Base-by-base conservation (phyloP, 345 rosid species). In the Kernera saxatilis region DNA sequence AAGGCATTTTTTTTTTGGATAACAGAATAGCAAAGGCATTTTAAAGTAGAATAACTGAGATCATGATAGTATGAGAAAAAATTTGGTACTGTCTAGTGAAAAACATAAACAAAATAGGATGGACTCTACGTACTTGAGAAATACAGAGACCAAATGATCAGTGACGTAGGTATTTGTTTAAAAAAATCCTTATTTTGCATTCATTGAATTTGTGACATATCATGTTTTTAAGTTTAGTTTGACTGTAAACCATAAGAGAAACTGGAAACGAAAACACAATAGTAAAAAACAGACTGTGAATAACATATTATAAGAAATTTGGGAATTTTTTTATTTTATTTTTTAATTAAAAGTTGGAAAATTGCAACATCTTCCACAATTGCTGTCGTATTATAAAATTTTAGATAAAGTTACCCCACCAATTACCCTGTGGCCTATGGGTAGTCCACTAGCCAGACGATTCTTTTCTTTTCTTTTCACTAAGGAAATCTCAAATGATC, bases 331-430 rank as follows among this genome's bases (percentile, higher is more conserved):
- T n/a, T n/a, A n/a, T n/a, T n/a, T n/a, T n/a, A n/a, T n/a, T n/a
- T n/a, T n/a, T n/a, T n/a, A 17, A 35, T 3, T 46, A 60, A 50
- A 63, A 73, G 25, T 27, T 73, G 53, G 72, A 48, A 54, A 66
- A 21, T 15, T 41, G 55, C 58, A 67, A 51, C 29, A 75, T 61
- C 69, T 23, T 51, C 56, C 71, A 57, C 72, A 36, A 33, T 59
- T 18, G 25, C 4, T 35, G 48, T 45, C 41, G 58, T 19, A 26
- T 64, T 56, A 46, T 62, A 21, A 36, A 67, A 29, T 48, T 58
- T 29, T 40, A 74, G 69, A 59, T 68, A 74, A 74, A 74, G 57
- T 51, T 29, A 67, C 37, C 67, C 73, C 69, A 67, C 69, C 73
- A 50, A 32, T 55, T 56, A 49, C 23, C 60, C 15, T 50, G 21